Evolutionary conservation across 306 rosid species (phyloP).

Genomic region (Arachis stenosperma): DNA sequence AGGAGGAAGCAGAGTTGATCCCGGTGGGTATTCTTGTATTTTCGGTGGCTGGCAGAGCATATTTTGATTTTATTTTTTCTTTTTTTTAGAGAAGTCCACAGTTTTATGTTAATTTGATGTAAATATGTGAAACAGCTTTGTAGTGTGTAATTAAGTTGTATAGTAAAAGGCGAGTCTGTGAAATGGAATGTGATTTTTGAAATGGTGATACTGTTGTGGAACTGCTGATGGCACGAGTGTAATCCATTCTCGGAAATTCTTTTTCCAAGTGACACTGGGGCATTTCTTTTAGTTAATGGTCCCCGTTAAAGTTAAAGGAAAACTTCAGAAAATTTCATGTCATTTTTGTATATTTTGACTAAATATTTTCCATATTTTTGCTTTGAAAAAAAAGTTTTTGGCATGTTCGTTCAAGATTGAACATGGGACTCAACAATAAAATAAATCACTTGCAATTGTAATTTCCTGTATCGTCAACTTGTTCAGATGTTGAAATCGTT

Average conservation of each 20-base stretch:
- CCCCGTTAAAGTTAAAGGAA: conserved; percentile 36
- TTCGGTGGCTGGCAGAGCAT: conserved; percentile 47
- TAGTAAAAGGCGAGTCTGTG: conserved; percentile 49
- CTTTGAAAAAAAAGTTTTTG: not conserved
- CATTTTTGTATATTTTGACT: conserved; percentile 36
- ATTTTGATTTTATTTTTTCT: conserved; percentile 37
- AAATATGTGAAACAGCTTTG: conserved; percentile 59
- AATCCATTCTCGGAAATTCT: conserved; percentile 45
- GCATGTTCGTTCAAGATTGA: too few species aligned
- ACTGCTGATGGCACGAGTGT: conserved; percentile 44
- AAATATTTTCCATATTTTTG: not conserved
- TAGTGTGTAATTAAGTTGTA: conserved; percentile 69
- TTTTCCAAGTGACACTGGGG: conserved; percentile 58
- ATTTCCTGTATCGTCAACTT: too few species aligned
- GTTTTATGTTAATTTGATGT: conserved; percentile 46
- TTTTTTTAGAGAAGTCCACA: conserved; percentile 32
- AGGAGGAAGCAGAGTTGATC: conserved; percentile 38
- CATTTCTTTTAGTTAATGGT: conserved; percentile 38
- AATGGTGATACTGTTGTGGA: conserved; percentile 45
- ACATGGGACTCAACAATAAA: too few species aligned
- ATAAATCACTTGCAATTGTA: too few species aligned
- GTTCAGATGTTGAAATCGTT: too few species aligned
- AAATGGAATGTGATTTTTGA: conserved; percentile 49
- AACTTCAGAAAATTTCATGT: conserved; percentile 30
- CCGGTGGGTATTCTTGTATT: conserved; percentile 39